These are phyloP conservation scores for Lippia alba DNA, from an alignment of 305 asterid species.

Conservation along the genomic window DNA sequence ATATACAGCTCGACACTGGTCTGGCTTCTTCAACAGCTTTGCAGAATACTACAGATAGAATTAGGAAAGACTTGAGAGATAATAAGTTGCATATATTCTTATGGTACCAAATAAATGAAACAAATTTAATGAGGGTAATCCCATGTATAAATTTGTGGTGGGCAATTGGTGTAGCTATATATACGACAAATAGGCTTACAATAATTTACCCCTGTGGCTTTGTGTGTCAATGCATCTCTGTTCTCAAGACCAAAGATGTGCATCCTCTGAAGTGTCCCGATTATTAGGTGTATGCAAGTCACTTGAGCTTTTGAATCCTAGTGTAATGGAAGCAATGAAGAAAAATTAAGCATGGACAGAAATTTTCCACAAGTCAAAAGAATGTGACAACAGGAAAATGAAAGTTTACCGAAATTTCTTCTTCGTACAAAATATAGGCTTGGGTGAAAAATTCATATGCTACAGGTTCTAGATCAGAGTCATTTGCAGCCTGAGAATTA, in stretches of 20 bases:
- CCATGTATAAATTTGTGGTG: constrained; percentile 15
- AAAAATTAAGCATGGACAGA: constrained; percentile 9
- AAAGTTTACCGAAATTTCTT: constrained; percentile 84
- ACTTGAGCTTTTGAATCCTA: constrained; percentile 98
- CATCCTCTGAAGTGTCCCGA: constrained; percentile 99
- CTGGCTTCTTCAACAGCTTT: constrained; percentile 96
- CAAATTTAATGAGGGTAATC: background rate
- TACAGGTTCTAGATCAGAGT: constrained; percentile 94
- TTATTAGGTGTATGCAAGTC: constrained; percentile 85
- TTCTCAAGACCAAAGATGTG: constrained; percentile 93
- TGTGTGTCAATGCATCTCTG: constrained; percentile 96
- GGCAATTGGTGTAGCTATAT: constrained; percentile 21
- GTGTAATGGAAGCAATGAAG: constrained; percentile 34
- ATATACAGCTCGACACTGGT: constrained; percentile 98
- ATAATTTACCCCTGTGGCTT: constrained; percentile 92
- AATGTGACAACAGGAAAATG: constrained; percentile 21
- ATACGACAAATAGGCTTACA: constrained; percentile 35
- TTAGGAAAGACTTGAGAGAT: constrained; percentile 29
- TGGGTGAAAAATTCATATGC: constrained; percentile 99
- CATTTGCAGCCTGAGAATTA: constrained; percentile 90
- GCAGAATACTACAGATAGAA: constrained; percentile 77
- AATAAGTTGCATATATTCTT: constrained; percentile 26
- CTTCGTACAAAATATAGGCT: constrained; percentile 95
- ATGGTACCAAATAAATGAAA: constrained; percentile 9
- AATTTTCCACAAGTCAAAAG: constrained; percentile 5